Conservation (phyloP, 1,139 yeast species). For the Saccharomycopsis hybrid region DNA sequence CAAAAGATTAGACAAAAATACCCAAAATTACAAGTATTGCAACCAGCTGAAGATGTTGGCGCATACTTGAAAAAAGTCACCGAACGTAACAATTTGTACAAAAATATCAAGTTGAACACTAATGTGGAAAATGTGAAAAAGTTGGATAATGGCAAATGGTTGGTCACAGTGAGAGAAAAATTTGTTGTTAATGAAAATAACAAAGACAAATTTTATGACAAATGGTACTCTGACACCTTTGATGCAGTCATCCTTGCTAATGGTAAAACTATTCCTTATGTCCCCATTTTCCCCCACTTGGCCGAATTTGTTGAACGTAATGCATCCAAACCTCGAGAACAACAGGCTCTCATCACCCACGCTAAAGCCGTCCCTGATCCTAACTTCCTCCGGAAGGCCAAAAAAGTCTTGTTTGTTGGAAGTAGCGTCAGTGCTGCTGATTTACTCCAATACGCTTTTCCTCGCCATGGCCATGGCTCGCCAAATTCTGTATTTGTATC, state of each 20-base stretch:
- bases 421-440: conserved; percentile 46
- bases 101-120: conserved; percentile 35
- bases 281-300: conserved; percentile 39
- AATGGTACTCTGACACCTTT: conserved; percentile 31
- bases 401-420: conserved; percentile 43
- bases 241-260: conserved; percentile 43
- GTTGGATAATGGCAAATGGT: conserved; percentile 32
- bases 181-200: conserved; percentile 20
- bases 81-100: conserved; percentile 28
- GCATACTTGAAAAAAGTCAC: conserved; percentile 31
- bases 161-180: conserved; percentile 28
- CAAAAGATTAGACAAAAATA: conserved; percentile 8
- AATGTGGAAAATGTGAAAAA: conserved; percentile 36
- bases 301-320: conserved; percentile 33
- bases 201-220: neutral
- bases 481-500: conserved; percentile 34
- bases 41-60: conserved; percentile 36
- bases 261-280: conserved; percentile 41
- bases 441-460: conserved; percentile 41
- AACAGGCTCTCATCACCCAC: conserved; percentile 29
- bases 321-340: neutral
- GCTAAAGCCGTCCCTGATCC: conserved; percentile 35
- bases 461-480: conserved; percentile 28
- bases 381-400: conserved; percentile 29
- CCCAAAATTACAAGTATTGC: conserved; percentile 31